Percentiles rank a stretch among this genome's conserved stretches.
Evolutionary conservation across 257 asterid species (phyloP).

Genomic region (Oldenlandia corymbosa): DNA sequence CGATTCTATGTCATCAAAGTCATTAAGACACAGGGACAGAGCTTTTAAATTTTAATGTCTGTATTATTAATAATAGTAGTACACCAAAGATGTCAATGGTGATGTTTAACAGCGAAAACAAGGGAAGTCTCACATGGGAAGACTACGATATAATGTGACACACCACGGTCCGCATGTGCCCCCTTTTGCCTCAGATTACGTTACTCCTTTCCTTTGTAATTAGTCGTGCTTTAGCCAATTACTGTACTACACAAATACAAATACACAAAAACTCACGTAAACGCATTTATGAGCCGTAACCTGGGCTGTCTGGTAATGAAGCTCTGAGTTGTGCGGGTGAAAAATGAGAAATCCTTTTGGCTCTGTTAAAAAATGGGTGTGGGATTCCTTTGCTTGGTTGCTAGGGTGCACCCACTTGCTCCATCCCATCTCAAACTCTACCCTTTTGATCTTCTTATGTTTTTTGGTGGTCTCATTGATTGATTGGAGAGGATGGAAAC

Average conservation of each 20-base stretch:
- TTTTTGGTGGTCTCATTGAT: too few relatives aligned
- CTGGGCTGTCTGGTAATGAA: neutral
- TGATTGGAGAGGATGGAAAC: too few relatives aligned
- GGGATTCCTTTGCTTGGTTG: conserved; percentile 18
- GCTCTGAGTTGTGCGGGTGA: conserved; percentile 14
- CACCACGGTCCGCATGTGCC: conserved; percentile 12
- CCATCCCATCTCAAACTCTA: neutral
- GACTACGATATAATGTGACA: conserved; percentile 10
- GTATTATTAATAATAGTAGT: neutral
- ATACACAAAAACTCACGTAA: conserved; percentile 4
- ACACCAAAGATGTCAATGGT: neutral
- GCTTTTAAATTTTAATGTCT: neutral
- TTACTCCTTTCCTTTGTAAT: too few relatives aligned
- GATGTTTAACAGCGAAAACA: conserved; percentile 5
- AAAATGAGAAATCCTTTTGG: neutral
- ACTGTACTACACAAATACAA: conserved; percentile 2
- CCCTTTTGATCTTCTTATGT: neutral
- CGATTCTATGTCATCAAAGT: too few relatives aligned
- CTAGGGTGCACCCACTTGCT: conserved; percentile 19
- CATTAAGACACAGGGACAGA: too few relatives aligned
- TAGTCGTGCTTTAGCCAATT: too few relatives aligned
- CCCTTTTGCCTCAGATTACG: too few relatives aligned
- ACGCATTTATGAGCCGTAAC: conserved; percentile 12
- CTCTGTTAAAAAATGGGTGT: too few relatives aligned
- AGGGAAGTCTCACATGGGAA: conserved; percentile 21